Evolutionary conservation across 2,329 filamentous ascomycete species (phyloP).

Genomic region (Coleophoma cylindrospora): DNA sequence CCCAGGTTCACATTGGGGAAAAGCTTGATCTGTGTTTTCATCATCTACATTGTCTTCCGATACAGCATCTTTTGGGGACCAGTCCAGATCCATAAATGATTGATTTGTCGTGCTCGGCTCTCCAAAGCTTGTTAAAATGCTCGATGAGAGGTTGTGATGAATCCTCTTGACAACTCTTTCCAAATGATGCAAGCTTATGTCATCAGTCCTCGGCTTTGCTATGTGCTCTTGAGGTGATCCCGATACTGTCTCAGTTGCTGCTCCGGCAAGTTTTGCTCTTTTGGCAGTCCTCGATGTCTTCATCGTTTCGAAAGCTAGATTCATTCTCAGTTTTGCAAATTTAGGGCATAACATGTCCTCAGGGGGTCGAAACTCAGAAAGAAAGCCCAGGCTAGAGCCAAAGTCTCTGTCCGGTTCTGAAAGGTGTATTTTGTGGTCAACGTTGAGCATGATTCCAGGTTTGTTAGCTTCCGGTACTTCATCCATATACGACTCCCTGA

Average conservation of each 20-base stretch:
- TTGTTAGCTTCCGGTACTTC: not conserved
- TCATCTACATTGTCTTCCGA: conserved; percentile 1
- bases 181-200: not conserved
- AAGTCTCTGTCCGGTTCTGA: not conserved
- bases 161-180: not conserved
- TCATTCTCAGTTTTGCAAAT: no score
- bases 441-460: conserved; percentile 10
- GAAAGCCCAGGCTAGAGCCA: not conserved
- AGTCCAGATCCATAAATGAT: not conserved
- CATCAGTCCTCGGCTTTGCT: not conserved
- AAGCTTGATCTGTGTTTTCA: conserved; percentile 4
- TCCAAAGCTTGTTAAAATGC: conserved; percentile 2
- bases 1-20: conserved; percentile 12
- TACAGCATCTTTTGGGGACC: not conserved
- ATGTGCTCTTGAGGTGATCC: not conserved
- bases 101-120: not conserved
- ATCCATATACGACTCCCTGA: conserved; percentile 4
- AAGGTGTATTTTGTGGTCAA: conserved; percentile 7
- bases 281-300: no score
- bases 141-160: not conserved
- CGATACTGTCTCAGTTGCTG: not conserved
- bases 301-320: no score
- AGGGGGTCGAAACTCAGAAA: not conserved
- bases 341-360: not conserved
- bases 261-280: no score